A percentile compares a stretch with the other conserved stretches of the same genome.
Evolutionary conservation across 2,329 filamentous ascomycete genomes (phyloP).

Genomic region (Alternaria arbusti): DNA sequence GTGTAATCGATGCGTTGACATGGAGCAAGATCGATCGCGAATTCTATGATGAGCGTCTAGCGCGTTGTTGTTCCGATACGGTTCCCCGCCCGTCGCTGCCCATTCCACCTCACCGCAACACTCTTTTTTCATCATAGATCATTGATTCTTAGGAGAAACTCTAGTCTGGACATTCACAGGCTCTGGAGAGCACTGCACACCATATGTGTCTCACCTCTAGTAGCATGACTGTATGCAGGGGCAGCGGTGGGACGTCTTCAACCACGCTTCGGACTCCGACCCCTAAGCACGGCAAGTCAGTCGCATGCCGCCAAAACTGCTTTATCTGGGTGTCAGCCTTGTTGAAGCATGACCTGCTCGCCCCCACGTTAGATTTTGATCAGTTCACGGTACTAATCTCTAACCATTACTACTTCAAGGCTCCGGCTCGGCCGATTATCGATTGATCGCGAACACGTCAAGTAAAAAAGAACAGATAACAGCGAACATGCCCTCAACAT

Average conservation of each 20-base stretch:
- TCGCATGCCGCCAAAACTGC: neutral
- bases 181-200: neutral
- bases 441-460: neutral
- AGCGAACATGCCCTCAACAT: slow-evolving; percentile 4
- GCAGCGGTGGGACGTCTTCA: neutral
- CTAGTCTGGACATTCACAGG: neutral
- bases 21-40: neutral
- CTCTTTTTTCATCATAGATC: neutral
- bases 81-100: slow-evolving; percentile 6
- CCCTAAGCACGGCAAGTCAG: neutral
- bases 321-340: neutral
- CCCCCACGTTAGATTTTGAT: neutral
- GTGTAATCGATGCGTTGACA: neutral
- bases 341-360: neutral
- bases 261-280: neutral
- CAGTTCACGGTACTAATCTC: neutral
- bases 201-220: neutral
- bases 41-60: neutral
- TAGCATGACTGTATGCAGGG: neutral
- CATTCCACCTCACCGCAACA: neutral
- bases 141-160: neutral
- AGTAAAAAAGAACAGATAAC: neutral
- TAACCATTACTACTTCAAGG: neutral
- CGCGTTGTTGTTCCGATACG: slow-evolving; percentile 2
- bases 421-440: neutral